These are phyloP conservation scores for Phaffomyces antillensis DNA, from an alignment of 805 yeast genomes.

Conservation along the genomic window DNA sequence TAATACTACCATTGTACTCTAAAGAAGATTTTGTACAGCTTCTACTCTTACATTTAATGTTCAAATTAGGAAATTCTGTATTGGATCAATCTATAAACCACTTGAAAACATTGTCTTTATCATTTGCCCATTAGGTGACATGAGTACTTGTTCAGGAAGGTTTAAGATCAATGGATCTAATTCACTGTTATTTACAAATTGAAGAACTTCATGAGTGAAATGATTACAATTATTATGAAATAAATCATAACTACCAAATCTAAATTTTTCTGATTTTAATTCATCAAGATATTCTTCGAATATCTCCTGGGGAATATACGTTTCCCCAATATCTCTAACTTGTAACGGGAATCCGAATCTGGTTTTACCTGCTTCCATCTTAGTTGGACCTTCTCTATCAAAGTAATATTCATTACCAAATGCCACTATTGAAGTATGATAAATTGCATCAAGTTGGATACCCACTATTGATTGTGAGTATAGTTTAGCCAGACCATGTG, in stretches of 20 bases:
- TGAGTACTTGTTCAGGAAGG: slow-evolving; percentile 46
- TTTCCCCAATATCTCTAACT: slow-evolving; percentile 45
- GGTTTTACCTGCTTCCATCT: slow-evolving; percentile 41
- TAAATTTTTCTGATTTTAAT: slow-evolving; percentile 35
- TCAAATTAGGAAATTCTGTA: background rate
- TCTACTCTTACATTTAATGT: background rate
- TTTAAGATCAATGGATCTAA: slow-evolving; percentile 46
- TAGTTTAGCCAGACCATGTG: slow-evolving; percentile 51
- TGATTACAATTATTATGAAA: slow-evolving; percentile 65
- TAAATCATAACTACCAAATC: slow-evolving; percentile 39
- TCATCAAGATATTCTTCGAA: slow-evolving; percentile 48
- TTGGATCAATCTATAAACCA: slow-evolving; percentile 2
- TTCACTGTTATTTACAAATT: slow-evolving; percentile 48
- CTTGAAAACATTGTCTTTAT: slow-evolving; percentile 29
- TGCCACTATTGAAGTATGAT: slow-evolving; percentile 56
- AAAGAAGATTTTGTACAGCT: no score
- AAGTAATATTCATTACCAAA: slow-evolving; percentile 50
- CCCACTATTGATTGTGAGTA: slow-evolving; percentile 48
- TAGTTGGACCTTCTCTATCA: slow-evolving; percentile 48
- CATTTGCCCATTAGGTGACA: slow-evolving; percentile 46
- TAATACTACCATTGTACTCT: no score
- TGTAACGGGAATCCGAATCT: slow-evolving; percentile 54
- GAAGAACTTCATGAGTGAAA: slow-evolving; percentile 49
- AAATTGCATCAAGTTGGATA: slow-evolving; percentile 49
- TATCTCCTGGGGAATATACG: slow-evolving; percentile 44